Evolutionary conservation across 805 yeast species (phyloP), one percentile per base, ranked within the genome.

Genomic region (Sporopachydermia lactativora): DNA sequence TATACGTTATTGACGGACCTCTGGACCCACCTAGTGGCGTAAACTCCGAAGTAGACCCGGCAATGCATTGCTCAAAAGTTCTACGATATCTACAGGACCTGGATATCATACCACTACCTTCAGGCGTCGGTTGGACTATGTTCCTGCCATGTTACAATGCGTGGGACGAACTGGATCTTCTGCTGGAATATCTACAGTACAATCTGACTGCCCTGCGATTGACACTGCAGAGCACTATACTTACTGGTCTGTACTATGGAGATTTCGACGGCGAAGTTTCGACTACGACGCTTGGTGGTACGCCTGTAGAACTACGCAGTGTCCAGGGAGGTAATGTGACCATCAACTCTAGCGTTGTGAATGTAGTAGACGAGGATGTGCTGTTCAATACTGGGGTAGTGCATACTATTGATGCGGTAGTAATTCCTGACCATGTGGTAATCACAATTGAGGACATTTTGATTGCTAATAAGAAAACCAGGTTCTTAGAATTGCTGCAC

Each of bases 381-480:
- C 52, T 88, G 11, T 88, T 82, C 54, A 75, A 73, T 46, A 80
- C 81, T 54, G 97, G 97, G 1, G 95, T 88, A 0, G 73, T 81
- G 1, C 95, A 84, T 53, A 75, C 88, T 1, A 61, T 81, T 8
- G 61, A 68, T 31, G 56, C 66, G 3, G 62, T 82, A 1, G 47
- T 72, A 3, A 59, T 82, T 13, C 95, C 96, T 0, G 54, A 60
- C 0, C 56, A 61, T 17, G 55, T 88, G 19, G 54, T 64, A 4
- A 69, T 88, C 2, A 51, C 76, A 0, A 55, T 79, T 6, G 38
- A 44, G 3, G 79, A 84, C 41, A 63, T 88, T 40, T 59, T 85
- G 5, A 52, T 52, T 3, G 65, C 81, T 0, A 72, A 80, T 2
- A 70, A 68, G 15, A 66, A 76, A 19, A 45, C 52, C 0, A 55